Conservation (phyloP, 345 rosid species). For the Linum tenue region DNA sequence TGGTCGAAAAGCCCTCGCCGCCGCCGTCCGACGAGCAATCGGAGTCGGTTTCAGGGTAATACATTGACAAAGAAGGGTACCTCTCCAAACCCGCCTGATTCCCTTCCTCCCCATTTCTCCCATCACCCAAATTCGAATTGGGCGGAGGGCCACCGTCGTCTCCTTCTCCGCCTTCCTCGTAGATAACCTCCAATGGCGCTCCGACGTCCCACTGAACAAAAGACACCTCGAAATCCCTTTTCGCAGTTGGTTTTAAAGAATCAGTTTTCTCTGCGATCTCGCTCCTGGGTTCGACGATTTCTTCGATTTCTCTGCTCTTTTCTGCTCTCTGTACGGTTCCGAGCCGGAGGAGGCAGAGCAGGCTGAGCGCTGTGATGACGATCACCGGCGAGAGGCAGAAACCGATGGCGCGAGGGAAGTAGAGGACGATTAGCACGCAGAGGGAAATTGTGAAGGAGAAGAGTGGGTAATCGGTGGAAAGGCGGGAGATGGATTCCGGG, state of each 20-base stretch:
- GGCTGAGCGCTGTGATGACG: constrained; percentile 33
- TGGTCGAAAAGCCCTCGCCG: constrained; percentile 1
- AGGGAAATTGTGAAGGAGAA: constrained; percentile 49
- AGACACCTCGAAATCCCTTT: constrained; percentile 16
- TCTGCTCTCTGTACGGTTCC: constrained; percentile 24
- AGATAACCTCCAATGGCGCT: constrained; percentile 75
- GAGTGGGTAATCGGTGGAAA: constrained; percentile 32
- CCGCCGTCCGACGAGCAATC: constrained; percentile 44
- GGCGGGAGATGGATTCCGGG: no score
- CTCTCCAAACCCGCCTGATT: constrained; percentile 10
- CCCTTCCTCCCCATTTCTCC: background rate
- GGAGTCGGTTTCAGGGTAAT: constrained; percentile 56
- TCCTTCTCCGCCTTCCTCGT: constrained; percentile 44
- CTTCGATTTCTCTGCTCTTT: background rate
- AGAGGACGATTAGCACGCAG: constrained; percentile 39
- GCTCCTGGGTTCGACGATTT: background rate
- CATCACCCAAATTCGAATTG: constrained; percentile 6
- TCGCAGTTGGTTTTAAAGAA: constrained; percentile 7
- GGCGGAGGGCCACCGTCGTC: background rate
- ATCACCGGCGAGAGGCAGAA: constrained; percentile 44
- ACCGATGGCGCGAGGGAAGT: constrained; percentile 30
- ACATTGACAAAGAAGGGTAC: constrained; percentile 45
- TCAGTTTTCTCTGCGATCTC: background rate
- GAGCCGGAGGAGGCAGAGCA: constrained; percentile 47
- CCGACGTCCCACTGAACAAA: constrained; percentile 71